Evolutionary conservation across 2,329 filamentous ascomycete species (phyloP).

Genomic region (Keithomyces neogunnii): DNA sequence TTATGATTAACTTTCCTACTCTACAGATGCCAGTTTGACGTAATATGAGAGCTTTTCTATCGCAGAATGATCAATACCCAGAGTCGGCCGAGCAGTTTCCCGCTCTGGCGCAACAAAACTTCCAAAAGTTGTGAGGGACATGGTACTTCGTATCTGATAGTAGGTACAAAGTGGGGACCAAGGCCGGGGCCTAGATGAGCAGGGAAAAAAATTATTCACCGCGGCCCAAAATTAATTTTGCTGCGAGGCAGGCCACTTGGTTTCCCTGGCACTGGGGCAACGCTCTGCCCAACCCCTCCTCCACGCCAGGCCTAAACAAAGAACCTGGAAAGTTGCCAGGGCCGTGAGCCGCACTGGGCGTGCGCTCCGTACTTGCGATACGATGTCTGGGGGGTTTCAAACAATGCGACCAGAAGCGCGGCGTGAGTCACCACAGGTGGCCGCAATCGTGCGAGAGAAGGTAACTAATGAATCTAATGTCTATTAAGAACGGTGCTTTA

Average conservation of each 20-base stretch:
- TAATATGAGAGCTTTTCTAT: too few species aligned
- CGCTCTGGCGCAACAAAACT: too few species aligned
- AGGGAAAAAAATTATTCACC: constrained; percentile 16
- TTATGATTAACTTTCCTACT: too few species aligned
- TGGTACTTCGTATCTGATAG: constrained; percentile 22
- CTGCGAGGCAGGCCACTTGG: constrained; percentile 6
- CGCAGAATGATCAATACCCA: too few species aligned
- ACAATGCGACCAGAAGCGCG: constrained; percentile 2
- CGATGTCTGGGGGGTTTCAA: too few species aligned
- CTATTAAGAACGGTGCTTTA: too few species aligned
- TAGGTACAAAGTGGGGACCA: constrained; percentile 11
- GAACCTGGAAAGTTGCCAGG: neutral
- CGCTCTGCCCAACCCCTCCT: constrained; percentile 18
- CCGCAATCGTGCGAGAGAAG: too few species aligned
- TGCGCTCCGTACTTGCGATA: neutral
- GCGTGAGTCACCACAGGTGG: constrained; percentile 17
- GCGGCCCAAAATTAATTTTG: constrained; percentile 11
- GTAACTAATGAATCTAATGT: too few species aligned
- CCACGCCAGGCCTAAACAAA: constrained; percentile 15
- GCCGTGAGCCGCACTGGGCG: neutral
- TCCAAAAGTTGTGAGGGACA: neutral
- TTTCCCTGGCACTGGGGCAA: constrained; percentile 8
- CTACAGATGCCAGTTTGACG: too few species aligned
- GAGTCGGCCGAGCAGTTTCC: too few species aligned
- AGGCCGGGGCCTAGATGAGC: neutral